Base-by-base conservation (phyloP, 169 alveolate species). In the Eimeria maxima region DNA sequence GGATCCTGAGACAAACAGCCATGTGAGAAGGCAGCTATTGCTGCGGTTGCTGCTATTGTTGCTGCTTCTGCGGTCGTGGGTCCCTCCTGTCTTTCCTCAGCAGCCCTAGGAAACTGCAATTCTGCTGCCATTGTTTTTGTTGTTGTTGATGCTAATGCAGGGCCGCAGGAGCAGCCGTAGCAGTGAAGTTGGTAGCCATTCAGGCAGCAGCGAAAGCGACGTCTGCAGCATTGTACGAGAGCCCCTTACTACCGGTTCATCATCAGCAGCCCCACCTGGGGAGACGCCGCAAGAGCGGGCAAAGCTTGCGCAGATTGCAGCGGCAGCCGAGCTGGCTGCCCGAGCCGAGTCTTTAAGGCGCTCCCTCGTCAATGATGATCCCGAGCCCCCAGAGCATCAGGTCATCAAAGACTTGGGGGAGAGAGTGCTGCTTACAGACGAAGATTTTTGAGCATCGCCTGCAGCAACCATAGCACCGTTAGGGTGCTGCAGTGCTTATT, bases 341-440 rank as follows among this genome's bases (percentile, higher is more conserved):
- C 33, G 93, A 44, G 93, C 93, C 24, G 95, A 92, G 67, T 53
- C 63, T 4, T 45, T 74, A 22, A 71, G 95, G 38, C 90, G 95
- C 20, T 42, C 92, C 27, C 91, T 92, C 69, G 80, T 92, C 73
- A 92, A 92, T 47, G 95, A 92, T 60, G 95, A 92, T 27, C 95
- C 95, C 57, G 95, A 92, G 69, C 95, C 95, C 27, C 95, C 95
- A 2, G 81, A 73, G 83, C 87, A 60, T 10, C 65, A 50, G 14
- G 86, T 42, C 29, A 45, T 78, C 13, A 45, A 57, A 13, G 92
- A 60, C 57, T 57, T 92, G 65, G 95, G 95, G 22, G 95, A 53
- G 50, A 78, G 88, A 60, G 92, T 92, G 67, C 88, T 92, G 65
- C 47, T 44, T 14, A 92, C 95, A 0, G 92, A 92, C 47, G 95